phyloP scores from a whole-genome alignment of 1,139 yeast species.

The Hyphopichia burtonii region DNA sequence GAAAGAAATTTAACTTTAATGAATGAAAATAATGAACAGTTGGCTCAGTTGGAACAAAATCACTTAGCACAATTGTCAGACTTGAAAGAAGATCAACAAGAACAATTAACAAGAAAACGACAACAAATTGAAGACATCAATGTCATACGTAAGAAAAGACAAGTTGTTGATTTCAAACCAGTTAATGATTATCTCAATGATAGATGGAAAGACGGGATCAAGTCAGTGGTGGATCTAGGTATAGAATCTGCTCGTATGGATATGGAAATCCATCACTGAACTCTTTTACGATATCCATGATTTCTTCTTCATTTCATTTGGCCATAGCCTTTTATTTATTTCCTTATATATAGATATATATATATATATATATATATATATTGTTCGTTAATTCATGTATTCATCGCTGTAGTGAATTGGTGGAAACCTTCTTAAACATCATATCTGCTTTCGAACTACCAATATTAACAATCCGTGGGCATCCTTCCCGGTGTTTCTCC shows the following conservation, averaged over 20 bases:
- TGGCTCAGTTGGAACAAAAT: slow-evolving; percentile 15
- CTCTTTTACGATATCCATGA: background rate
- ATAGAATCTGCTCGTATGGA: slow-evolving; percentile 25
- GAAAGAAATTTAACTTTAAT: slow-evolving; percentile 26
- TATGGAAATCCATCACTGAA: slow-evolving; percentile 8
- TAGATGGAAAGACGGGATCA: slow-evolving; percentile 42
- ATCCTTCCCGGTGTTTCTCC: slow-evolving; percentile 89
- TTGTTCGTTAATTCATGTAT: background rate
- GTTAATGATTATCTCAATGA: slow-evolving; percentile 32
- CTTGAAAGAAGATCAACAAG: slow-evolving; percentile 15
- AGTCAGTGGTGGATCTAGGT: slow-evolving; percentile 34
- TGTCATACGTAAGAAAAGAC: slow-evolving; percentile 30
- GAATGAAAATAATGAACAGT: slow-evolving; percentile 18
- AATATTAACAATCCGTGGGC: slow-evolving; percentile 80
- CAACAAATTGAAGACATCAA: slow-evolving; percentile 29
- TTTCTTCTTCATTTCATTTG: background rate
- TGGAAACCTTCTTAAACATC: slow-evolving; percentile 51
- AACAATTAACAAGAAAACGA: slow-evolving; percentile 26
- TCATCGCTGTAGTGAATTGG: background rate
- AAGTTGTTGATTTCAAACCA: slow-evolving; percentile 32
- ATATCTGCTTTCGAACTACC: slow-evolving; percentile 74
- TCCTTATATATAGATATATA: no score
- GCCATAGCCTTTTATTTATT: background rate
- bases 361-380: no score
- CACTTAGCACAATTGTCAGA: slow-evolving; percentile 18